Evolutionary conservation across 306 rosid species (phyloP).

Genomic region (Cicer cuneatum): DNA sequence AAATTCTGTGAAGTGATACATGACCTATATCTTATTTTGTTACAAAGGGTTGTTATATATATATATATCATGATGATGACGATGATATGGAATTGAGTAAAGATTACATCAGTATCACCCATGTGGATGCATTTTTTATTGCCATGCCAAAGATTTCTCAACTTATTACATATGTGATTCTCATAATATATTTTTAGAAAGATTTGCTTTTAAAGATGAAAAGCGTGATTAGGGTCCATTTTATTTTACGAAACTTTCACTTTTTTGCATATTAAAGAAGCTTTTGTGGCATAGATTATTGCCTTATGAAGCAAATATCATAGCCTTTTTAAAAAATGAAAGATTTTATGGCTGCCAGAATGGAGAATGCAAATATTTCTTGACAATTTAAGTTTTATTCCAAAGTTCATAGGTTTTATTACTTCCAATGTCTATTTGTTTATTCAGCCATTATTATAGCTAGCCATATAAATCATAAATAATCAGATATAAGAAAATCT

Average conservation of each 20-base stretch:
- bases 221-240: constrained; percentile 42
- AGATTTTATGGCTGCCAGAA: constrained; percentile 37
- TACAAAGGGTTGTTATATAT: not conserved
- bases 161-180: constrained; percentile 1
- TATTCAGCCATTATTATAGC: not conserved
- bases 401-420: constrained; percentile 2
- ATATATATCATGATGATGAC: not conserved
- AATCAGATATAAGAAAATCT: no score
- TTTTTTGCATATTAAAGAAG: constrained; percentile 30
- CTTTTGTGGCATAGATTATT: constrained; percentile 41
- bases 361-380: constrained; percentile 33
- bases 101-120: constrained; percentile 44
- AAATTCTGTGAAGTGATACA: no score
- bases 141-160: constrained; percentile 37
- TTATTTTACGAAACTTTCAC: constrained; percentile 40
- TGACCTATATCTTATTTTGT: no score
- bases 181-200: constrained; percentile 32
- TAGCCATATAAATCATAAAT: not conserved
- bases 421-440: constrained; percentile 7
- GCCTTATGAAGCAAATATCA: constrained; percentile 8
- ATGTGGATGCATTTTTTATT: constrained; percentile 37
- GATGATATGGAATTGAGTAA: constrained; percentile 39
- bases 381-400: constrained; percentile 4
- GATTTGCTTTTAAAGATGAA: constrained; percentile 41
- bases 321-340: not conserved